Conservation (phyloP, 2,329 filamentous ascomycete species). For the Talaromyces islandicus region DNA sequence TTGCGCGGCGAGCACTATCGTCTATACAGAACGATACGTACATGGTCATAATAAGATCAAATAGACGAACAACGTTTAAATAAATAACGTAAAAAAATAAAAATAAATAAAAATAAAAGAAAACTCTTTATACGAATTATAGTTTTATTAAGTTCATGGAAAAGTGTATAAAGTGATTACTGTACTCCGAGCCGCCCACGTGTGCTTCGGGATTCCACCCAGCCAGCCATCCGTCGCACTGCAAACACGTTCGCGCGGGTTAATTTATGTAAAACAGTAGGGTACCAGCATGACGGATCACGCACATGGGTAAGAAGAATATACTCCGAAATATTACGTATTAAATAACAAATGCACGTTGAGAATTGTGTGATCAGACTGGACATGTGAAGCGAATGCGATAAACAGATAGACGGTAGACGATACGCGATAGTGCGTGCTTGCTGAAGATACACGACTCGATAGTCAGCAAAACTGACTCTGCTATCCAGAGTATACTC, state of each 20-base stretch:
- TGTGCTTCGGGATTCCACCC: not conserved
- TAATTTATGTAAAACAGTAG: not conserved
- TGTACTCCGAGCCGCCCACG: not conserved
- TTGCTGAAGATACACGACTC: not conserved
- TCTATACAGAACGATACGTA: not conserved
- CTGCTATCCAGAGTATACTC: too few species aligned
- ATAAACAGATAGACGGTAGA: not conserved
- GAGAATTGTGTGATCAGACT: not conserved
- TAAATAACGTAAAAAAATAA: too few species aligned
- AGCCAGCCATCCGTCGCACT: not conserved
- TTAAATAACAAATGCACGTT: not conserved
- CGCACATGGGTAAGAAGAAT: not conserved
- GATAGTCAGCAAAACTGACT: not conserved
- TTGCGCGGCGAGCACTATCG: not conserved
- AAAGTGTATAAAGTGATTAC: not conserved
- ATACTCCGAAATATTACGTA: too few species aligned
- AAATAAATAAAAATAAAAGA: too few species aligned
- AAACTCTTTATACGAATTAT: not conserved
- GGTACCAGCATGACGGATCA: not conserved
- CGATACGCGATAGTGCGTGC: not conserved
- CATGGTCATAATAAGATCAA: too few species aligned
- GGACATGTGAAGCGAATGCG: not conserved
- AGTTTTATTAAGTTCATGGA: not conserved
- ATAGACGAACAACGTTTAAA: too few species aligned
- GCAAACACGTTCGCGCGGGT: not conserved